These are phyloP conservation scores for Euphorbia schlechtendalii DNA, from an alignment of 441 rosid species.

Conservation along the genomic window DNA sequence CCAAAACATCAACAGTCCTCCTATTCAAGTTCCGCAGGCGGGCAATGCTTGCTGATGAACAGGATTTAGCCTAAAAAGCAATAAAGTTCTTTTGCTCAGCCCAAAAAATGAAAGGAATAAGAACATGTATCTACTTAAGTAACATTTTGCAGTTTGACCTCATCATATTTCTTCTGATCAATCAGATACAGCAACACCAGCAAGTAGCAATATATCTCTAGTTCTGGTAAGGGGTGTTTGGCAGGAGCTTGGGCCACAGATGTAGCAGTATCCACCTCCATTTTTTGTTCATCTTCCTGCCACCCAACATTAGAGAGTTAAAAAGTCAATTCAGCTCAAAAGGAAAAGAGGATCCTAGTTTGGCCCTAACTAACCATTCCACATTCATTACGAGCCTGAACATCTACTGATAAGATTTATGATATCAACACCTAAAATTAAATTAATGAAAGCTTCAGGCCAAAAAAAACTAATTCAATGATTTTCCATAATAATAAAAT, in stretches of 20 bases:
- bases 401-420: background rate
- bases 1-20: slow-evolving; percentile 68
- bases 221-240: slow-evolving; percentile 47
- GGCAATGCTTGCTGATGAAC: slow-evolving; percentile 61
- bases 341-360: background rate
- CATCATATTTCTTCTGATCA: slow-evolving; percentile 59
- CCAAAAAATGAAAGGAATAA: background rate
- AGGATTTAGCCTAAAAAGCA: slow-evolving; percentile 50
- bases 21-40: slow-evolving; percentile 52
- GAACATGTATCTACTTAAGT: background rate
- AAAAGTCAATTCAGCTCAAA: background rate
- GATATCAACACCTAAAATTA: background rate
- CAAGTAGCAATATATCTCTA: slow-evolving; percentile 60
- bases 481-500: background rate
- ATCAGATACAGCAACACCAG: slow-evolving; percentile 57
- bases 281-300: slow-evolving; percentile 62
- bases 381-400: background rate
- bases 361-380: background rate
- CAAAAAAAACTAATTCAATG: background rate
- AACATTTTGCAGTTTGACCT: slow-evolving; percentile 29
- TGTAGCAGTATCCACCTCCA: slow-evolving; percentile 67
- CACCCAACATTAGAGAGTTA: slow-evolving; percentile 2
- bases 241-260: slow-evolving; percentile 38
- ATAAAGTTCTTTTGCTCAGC: background rate
- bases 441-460: background rate